Conservation (phyloP, 805 yeast species). For the Nakazawaea holstii region DNA sequence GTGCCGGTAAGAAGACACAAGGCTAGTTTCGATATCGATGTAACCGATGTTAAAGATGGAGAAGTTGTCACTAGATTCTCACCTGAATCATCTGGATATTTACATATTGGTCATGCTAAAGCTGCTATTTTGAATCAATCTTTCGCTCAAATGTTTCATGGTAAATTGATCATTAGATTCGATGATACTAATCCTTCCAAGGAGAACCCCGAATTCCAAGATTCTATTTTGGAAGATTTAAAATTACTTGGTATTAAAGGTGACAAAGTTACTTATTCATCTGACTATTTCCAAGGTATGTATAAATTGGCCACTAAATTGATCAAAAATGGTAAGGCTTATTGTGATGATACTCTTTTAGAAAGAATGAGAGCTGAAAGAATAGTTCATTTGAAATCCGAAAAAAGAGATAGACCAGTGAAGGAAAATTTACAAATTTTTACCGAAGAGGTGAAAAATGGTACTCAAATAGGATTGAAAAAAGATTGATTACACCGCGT, state of each 20-base stretch:
- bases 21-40: conserved; percentile 92
- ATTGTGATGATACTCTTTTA: conserved; percentile 93
- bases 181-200: conserved; percentile 98
- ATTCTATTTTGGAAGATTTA: conserved; percentile 90
- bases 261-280: conserved; percentile 81
- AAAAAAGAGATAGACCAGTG: conserved; percentile 85
- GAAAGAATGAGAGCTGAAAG: conserved; percentile 98
- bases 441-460: conserved; percentile 88
- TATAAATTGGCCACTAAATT: conserved; percentile 77
- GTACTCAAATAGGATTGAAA: conserved; percentile 87
- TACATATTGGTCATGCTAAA: conserved; percentile 98
- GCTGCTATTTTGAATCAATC: conserved; percentile 96
- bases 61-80: conserved; percentile 98
- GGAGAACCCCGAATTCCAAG: conserved; percentile 92
- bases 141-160: conserved; percentile 93
- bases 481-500: conserved; percentile 86
- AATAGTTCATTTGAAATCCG: conserved; percentile 92
- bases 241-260: conserved; percentile 88
- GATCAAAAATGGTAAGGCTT: conserved; percentile 95
- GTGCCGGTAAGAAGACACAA: conserved; percentile 81
- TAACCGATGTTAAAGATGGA: conserved; percentile 88
- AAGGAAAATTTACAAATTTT: conserved; percentile 88
- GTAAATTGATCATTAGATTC: conserved; percentile 93
- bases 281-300: conserved; percentile 91
- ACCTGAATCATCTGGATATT: conserved; percentile 98